A percentile compares a stretch with the other conserved stretches of the same genome.
Evolutionary conservation across 2,329 filamentous ascomycete genomes (phyloP).

Genomic region (Aspergillus chevalieri): DNA sequence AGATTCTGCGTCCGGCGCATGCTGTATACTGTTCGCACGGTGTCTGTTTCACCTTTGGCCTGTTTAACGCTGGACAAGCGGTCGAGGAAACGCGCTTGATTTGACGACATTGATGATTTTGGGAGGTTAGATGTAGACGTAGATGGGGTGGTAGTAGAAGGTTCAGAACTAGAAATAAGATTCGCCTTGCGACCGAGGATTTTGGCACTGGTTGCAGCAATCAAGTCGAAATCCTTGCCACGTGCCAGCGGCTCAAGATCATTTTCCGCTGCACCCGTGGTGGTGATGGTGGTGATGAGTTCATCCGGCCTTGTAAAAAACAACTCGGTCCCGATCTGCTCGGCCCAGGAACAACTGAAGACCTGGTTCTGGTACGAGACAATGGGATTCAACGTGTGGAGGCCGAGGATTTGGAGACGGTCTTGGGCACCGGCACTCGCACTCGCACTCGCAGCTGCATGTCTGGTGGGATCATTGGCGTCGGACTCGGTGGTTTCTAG

Average conservation of each 20-base stretch:
- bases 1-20: conserved; percentile 27
- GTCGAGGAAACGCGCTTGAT: conserved; percentile 55
- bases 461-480: background rate
- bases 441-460: background rate
- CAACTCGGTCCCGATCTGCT: conserved; percentile 77
- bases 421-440: conserved; percentile 15
- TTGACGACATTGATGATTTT: conserved; percentile 25
- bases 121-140: conserved; percentile 4
- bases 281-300: conserved; percentile 18
- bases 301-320: conserved; percentile 54
- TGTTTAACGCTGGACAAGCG: conserved; percentile 61
- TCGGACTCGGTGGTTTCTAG: conserved; percentile 32
- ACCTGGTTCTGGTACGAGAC: conserved; percentile 73
- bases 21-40: conserved; percentile 57
- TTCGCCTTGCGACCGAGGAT: conserved; percentile 62
- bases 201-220: conserved; percentile 64
- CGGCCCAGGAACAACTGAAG: conserved; percentile 74
- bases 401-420: conserved; percentile 70
- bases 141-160: background rate
- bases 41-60: conserved; percentile 58
- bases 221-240: conserved; percentile 56
- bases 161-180: conserved; percentile 44
- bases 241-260: conserved; percentile 38
- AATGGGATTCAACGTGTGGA: conserved; percentile 70
- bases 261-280: conserved; percentile 36